phyloP scores from a whole-genome alignment of 169 alveolate genomes.

The Plasmodium malariae region DNA sequence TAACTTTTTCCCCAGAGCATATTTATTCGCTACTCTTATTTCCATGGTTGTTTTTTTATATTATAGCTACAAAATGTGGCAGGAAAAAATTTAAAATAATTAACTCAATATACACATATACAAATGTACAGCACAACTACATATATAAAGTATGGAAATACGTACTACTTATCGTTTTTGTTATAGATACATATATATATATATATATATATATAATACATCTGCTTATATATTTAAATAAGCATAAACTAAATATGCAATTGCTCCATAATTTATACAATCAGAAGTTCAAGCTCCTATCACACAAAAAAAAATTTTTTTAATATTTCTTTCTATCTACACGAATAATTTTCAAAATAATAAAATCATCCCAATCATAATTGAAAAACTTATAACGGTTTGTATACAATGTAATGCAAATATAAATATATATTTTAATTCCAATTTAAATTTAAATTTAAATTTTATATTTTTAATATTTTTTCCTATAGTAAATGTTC shows the following conservation, averaged over 20 bases:
- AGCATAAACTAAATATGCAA: slow-evolving; percentile 2
- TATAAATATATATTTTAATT: background rate
- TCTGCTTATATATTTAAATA: slow-evolving; percentile 9
- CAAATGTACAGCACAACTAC: slow-evolving; percentile 1
- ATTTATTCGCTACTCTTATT: slow-evolving; percentile 97
- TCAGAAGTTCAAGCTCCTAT: background rate
- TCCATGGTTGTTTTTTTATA: slow-evolving; percentile 88
- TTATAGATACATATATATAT: background rate
- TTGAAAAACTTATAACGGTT: background rate
- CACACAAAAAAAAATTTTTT: background rate
- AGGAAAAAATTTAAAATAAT: slow-evolving; percentile 2
- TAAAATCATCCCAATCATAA: background rate
- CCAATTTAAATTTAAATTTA: too few species aligned
- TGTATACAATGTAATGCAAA: background rate
- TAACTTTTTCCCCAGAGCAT: slow-evolving; percentile 97
- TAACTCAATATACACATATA: background rate
- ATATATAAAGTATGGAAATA: background rate
- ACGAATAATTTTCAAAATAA: background rate
- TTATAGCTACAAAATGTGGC: slow-evolving; percentile 34
- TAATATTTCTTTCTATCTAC: slow-evolving; percentile 2
- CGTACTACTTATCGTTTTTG: too few species aligned
- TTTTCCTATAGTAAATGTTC: background rate
- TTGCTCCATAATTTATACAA: background rate
- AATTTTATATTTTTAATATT: background rate
- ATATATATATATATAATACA: background rate